Evolutionary conservation across 2,329 filamentous ascomycete species (phyloP).

Genomic region (Stachybotrys elegans): DNA sequence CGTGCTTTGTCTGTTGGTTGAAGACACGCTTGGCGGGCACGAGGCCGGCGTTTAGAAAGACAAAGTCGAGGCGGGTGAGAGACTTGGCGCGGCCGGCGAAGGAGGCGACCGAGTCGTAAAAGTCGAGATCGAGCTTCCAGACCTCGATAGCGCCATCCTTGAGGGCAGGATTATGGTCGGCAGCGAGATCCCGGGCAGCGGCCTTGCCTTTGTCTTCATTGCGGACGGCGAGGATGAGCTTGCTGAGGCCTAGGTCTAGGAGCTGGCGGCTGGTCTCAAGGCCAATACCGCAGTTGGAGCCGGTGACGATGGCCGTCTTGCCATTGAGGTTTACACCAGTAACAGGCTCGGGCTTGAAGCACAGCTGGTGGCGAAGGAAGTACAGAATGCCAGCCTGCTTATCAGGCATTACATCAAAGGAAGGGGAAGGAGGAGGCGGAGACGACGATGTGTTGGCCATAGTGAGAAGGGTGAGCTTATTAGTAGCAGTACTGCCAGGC

Average conservation of each 20-base stretch:
- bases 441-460: not conserved
- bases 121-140: constrained; percentile 38
- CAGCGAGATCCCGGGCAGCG: constrained; percentile 26
- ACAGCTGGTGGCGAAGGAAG: not conserved
- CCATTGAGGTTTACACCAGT: constrained; percentile 17
- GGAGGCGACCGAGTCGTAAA: constrained; percentile 34
- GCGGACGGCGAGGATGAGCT: constrained; percentile 38
- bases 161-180: constrained; percentile 10
- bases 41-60: constrained; percentile 39
- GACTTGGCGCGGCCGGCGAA: constrained; percentile 29
- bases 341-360: not conserved
- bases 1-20: constrained; percentile 26
- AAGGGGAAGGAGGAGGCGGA: too few relatives aligned
- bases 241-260: constrained; percentile 26
- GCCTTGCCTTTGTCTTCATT: constrained; percentile 30
- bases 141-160: constrained; percentile 30
- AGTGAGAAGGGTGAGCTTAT: not conserved
- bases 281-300: constrained; percentile 39
- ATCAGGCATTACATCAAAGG: not conserved
- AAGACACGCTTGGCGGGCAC: constrained; percentile 12
- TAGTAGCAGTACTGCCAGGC: too few relatives aligned
- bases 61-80: constrained; percentile 35
- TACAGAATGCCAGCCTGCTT: not conserved
- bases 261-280: constrained; percentile 37
- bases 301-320: constrained; percentile 38